Evolutionary conservation across 345 rosid genomes (phyloP), one percentile per base, ranked within the genome.

Genomic region (Odontarrhena argentea): DNA sequence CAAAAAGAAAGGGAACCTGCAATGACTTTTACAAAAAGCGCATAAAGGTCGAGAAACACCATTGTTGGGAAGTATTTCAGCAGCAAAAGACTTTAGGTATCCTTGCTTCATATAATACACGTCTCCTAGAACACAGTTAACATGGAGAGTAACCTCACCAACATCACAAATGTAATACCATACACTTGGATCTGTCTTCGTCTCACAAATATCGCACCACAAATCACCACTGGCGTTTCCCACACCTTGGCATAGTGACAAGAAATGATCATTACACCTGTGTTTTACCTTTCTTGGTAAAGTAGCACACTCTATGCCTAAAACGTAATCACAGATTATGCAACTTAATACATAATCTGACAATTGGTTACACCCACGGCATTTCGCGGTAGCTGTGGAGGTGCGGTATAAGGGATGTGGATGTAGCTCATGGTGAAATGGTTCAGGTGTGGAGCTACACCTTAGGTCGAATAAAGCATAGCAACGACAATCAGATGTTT

Each of bases 141-240:
- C 15, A 41, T 52, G 69, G n/a, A 65, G 60, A 65, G 2, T 65
- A 0, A 15, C 1, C 15, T 50, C 49, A 52, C 69, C 52, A 11
- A 28, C 7, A 4, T 28, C 12, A 42, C 60, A 65, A 6, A 18
- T 41, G 6, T 65, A 52, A 32, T 51, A 45, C 4, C 54, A 1
- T 12, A 28, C 35, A 1, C 3, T 41, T 4, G 54, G 70, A 28
- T 65, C 30, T 42, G 60, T 52, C 51, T 65, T 52, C 2, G 41
- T 40, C 60, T 65, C 70, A 13, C 63, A 67, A 5, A 67, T 38
- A 43, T 67, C 64, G 37, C 71, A 67, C 71, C 71, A 67, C 15
- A 55, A 47, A 15, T 67, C 64, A 45, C 71, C 71, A 2, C 3
- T 26, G 0, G 48, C n/a, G 18, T 67, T 46, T 24, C 38, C 53